phyloP scores from a whole-genome alignment of 1,284 basidiomycete genomes.

The Athelia sp. region DNA sequence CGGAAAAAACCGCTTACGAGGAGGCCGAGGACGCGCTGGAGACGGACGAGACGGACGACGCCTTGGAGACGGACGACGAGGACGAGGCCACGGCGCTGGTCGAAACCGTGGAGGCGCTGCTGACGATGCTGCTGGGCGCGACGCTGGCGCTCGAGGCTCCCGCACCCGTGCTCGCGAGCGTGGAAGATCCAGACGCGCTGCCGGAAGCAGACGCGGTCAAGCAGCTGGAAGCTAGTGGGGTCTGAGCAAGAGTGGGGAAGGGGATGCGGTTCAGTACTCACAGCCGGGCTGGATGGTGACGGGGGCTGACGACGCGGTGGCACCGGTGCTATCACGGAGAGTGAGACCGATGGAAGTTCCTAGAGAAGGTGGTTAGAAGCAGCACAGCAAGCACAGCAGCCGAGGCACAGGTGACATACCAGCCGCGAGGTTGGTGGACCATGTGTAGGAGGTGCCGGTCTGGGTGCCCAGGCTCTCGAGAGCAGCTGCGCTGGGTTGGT shows the following conservation, averaged over 20 bases:
- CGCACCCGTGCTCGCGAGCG: too few species aligned
- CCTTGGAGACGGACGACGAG: neutral
- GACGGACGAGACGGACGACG: too few species aligned
- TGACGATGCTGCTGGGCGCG: too few species aligned
- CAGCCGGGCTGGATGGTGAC: slow-evolving; percentile 44
- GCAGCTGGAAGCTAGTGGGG: slow-evolving; percentile 21
- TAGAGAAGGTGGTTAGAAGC: slow-evolving; percentile 13
- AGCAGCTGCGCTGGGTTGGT: slow-evolving; percentile 27
- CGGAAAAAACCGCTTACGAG: slow-evolving; percentile 4
- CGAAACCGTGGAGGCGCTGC: neutral
- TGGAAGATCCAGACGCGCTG: too few species aligned
- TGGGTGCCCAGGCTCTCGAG: slow-evolving; percentile 32
- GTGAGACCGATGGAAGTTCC: slow-evolving; percentile 45
- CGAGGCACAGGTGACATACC: slow-evolving; percentile 29
- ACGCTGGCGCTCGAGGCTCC: too few species aligned
- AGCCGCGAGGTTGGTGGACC: slow-evolving; percentile 36
- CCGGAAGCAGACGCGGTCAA: slow-evolving; percentile 7
- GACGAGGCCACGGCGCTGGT: too few species aligned
- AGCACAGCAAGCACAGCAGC: neutral
- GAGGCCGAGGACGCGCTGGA: slow-evolving; percentile 3
- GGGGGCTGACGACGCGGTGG: slow-evolving; percentile 38
- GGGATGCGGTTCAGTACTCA: slow-evolving; percentile 25
- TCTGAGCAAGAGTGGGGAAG: slow-evolving; percentile 2
- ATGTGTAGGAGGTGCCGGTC: slow-evolving; percentile 34
- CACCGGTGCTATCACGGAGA: slow-evolving; percentile 49